Base-by-base conservation (phyloP, 75 land plant species). In the Cunninghamia lanceolata region DNA sequence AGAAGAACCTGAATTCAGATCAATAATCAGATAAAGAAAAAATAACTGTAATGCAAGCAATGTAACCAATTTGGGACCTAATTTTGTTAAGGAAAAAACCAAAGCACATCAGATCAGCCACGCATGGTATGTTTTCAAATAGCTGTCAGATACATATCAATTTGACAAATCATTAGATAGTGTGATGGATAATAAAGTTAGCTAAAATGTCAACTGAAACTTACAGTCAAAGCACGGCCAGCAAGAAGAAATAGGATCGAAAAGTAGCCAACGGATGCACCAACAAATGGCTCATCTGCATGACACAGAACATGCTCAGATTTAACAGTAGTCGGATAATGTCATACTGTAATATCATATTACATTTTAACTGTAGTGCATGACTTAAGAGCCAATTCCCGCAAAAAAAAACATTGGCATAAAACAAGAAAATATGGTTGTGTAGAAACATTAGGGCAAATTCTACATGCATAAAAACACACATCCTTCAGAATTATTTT, bases 251-350 rank as follows among this genome's bases (percentile, higher is more conserved):
- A 96, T 59, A 98, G 84, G 87, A 98, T 92, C 1, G 99, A 95
- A 85, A 98, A 98, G 87, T 98, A 98, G 36, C 99, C 99, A 84
- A 98, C 99, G 76, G 99, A 98, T 36, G 94, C 99, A 85, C 99
- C 99, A 86, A 98, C 92, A 88, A 98, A 98, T 25, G 99, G 94
- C 85, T 97, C 93, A 87, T 89, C 99, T 98, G 95, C 68, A 84
- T 87, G 75, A 84, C 30, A 83, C 25, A 56, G 34, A 85, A 7
- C 42, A 19, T 80, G 13, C 19, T 86, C 45, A 86, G 46, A 3
- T 71, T 21, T 46, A 86, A 28, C n/a, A 54, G 10, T 28, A 43
- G 76, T 73, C 10, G 38, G 75, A 73, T 34, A 73, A 9, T 32
- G 1, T 70, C 9, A n/a, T 30, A 70, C 74, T 32, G 34, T 30